Conservation (phyloP, 192 early-diverging fungal genomes). For the Coemansia sp. region DNA sequence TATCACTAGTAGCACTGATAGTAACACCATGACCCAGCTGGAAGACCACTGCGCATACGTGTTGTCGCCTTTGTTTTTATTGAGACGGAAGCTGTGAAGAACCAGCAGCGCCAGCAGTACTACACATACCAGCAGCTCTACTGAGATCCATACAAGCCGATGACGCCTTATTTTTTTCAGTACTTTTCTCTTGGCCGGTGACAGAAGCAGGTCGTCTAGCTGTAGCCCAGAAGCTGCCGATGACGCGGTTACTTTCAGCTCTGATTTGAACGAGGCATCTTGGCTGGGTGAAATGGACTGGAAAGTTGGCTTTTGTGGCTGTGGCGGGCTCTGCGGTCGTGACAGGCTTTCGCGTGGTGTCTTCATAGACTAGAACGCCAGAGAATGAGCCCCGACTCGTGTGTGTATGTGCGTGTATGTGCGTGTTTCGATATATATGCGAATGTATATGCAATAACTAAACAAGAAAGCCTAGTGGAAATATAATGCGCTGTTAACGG, state of each 20-base stretch:
- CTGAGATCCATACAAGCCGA: constrained; percentile 24
- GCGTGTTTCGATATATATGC: too few species aligned
- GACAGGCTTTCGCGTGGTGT: neutral
- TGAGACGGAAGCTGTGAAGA: constrained; percentile 45
- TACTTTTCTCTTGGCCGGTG: constrained; percentile 23
- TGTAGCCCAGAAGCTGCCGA: neutral
- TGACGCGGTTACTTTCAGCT: neutral
- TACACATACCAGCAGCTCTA: constrained; percentile 33
- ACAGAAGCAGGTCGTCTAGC: neutral
- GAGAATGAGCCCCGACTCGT: neutral
- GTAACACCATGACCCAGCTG: constrained; percentile 52
- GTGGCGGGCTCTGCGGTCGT: constrained; percentile 1
- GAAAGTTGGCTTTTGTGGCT: neutral
- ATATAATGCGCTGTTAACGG: too few species aligned
- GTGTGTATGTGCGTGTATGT: too few species aligned
- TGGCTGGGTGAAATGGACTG: neutral
- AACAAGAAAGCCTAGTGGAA: too few species aligned
- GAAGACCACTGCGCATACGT: constrained; percentile 48
- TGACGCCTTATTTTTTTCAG: constrained; percentile 23
- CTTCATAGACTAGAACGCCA: constrained; percentile 2
- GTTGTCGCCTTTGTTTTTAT: constrained; percentile 24
- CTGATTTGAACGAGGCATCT: neutral
- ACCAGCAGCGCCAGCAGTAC: constrained; percentile 41
- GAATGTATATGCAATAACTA: too few species aligned
- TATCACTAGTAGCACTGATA: constrained; percentile 43